Evolutionary conservation across 2,329 filamentous ascomycete genomes (phyloP), one percentile per base, ranked within the genome.

Genomic region (Penicillium vulpinum): DNA sequence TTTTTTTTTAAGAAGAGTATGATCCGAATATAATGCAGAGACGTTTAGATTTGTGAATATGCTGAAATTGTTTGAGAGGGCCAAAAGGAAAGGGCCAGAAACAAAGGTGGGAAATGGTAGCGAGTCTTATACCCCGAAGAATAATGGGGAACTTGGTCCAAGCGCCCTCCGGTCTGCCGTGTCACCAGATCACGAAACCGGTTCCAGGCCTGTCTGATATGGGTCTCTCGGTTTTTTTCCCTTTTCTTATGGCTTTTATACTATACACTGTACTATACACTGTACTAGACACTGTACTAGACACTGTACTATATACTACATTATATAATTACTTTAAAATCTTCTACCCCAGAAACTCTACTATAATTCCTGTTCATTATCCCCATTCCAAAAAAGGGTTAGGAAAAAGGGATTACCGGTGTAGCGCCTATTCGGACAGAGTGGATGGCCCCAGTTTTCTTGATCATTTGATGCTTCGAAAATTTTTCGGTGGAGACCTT

Each of bases 391-490:
- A n/a, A n/a, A n/a, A n/a, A n/a, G n/a, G n/a, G n/a, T n/a, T n/a
- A n/a, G n/a, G n/a, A 26, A 26, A 45, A 46, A 15, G 13, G 29
- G 36, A 40, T 47, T 41, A 9, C 36, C 38, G 44, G 33, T 51
- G 33, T 40, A 44, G 44, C 57, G 53, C 39, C 48, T 53, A 58
- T 39, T 48, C 52, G 45, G 54, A 48, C 48, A n/a, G 6, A 57
- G 45, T 57, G 57, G 57, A 45, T 36, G 33, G 54, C 43, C 49
- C 49, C 60, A 52, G 49, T 59, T 58, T 58, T 56, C 39, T 44
- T 63, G 64, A 66, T 67, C 64, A 65, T 62, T 63, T 65, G 63
- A 66, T 66, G 47, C 58, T 64, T 62, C 62, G 60, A 67, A 63
- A 60, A 56, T 56, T 67, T 66, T 67, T 62, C 64, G 48, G 63